Conservation (phyloP, 352 stramenopile species). For the Globisporangium nunn region DNA sequence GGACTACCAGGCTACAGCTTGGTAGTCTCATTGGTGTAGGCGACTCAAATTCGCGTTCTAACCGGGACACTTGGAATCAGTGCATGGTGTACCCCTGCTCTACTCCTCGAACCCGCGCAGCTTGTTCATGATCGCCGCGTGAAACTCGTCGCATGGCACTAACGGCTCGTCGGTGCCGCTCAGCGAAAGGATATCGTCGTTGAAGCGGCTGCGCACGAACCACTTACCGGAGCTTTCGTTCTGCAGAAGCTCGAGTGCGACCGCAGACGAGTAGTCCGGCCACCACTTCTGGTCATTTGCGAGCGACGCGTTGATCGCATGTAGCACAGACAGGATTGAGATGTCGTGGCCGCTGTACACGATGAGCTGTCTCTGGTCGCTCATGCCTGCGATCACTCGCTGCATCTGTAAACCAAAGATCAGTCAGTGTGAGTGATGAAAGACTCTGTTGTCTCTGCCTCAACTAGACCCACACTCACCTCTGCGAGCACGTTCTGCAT, state of each 20-base stretch:
- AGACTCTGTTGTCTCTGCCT: too few relatives aligned
- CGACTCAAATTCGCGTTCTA: too few relatives aligned
- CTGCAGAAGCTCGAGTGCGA: conserved; percentile 68
- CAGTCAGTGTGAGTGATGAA: too few relatives aligned
- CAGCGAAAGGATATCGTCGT: conserved; percentile 34
- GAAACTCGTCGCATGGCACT: conserved; percentile 31
- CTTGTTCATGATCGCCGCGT: conserved; percentile 29
- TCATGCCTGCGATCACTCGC: conserved; percentile 20
- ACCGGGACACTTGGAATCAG: too few relatives aligned
- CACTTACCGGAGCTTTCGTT: conserved; percentile 35
- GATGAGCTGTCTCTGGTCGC: conserved; percentile 45
- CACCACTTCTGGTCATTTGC: conserved; percentile 47
- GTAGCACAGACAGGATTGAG: conserved; percentile 70
- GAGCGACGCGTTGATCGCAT: conserved; percentile 41
- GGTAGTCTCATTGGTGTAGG: too few relatives aligned
- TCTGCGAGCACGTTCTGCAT: conserved; percentile 55
- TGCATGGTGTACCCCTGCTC: too few relatives aligned
- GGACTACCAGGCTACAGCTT: too few relatives aligned
- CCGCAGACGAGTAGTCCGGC: conserved; percentile 62
- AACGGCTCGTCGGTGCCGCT: conserved; percentile 12
- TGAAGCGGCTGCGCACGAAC: conserved; percentile 49
- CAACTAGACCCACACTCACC: conserved; percentile 8
- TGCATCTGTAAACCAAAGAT: conserved; percentile 27
- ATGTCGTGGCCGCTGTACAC: conserved; percentile 83
- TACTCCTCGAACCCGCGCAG: conserved; percentile 6